A percentile compares a stretch with the other conserved stretches of the same genome.
Evolutionary conservation across 768 basidiomycete species (phyloP).

Genomic region (Xerocomellus chrysenteron): DNA sequence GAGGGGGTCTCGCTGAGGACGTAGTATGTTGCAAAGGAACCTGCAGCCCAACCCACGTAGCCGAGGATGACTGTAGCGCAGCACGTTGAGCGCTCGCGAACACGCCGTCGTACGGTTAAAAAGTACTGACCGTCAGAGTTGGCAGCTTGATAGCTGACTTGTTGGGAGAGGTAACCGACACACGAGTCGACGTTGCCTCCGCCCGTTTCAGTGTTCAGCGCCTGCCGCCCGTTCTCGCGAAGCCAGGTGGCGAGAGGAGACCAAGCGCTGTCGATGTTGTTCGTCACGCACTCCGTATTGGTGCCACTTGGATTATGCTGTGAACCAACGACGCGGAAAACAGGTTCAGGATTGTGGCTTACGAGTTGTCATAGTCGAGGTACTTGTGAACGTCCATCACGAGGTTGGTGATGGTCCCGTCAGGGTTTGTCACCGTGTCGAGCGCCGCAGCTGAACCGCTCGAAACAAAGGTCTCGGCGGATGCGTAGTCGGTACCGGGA

Average conservation of each 20-base stretch:
- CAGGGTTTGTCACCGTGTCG: conserved; percentile 42
- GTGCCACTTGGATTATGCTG: conserved; percentile 32
- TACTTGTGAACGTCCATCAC: conserved; percentile 67
- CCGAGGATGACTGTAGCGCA: conserved; percentile 45
- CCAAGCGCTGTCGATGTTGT: conserved; percentile 51
- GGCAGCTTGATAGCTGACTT: conserved; percentile 44
- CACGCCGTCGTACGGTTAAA: neutral
- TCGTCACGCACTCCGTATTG: conserved; percentile 48
- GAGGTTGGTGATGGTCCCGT: conserved; percentile 44
- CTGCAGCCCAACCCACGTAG: conserved; percentile 59
- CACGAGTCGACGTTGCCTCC: conserved; percentile 54
- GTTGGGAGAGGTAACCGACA: conserved; percentile 43
- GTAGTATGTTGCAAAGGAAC: conserved; percentile 45
- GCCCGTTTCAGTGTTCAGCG: conserved; percentile 61
- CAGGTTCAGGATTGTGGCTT: conserved; percentile 18
- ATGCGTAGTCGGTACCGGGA: conserved; percentile 58
- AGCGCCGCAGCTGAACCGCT: conserved; percentile 52
- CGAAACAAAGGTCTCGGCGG: conserved; percentile 49
- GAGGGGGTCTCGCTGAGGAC: conserved; percentile 35
- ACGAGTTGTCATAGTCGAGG: conserved; percentile 54
- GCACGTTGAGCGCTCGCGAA: neutral
- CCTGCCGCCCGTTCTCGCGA: conserved; percentile 48
- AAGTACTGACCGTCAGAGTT: conserved; percentile 46
- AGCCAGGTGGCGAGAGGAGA: conserved; percentile 49
- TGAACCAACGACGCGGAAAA: neutral